Conservation (phyloP, 164 flowering plant species). For the Malania oleifera region DNA sequence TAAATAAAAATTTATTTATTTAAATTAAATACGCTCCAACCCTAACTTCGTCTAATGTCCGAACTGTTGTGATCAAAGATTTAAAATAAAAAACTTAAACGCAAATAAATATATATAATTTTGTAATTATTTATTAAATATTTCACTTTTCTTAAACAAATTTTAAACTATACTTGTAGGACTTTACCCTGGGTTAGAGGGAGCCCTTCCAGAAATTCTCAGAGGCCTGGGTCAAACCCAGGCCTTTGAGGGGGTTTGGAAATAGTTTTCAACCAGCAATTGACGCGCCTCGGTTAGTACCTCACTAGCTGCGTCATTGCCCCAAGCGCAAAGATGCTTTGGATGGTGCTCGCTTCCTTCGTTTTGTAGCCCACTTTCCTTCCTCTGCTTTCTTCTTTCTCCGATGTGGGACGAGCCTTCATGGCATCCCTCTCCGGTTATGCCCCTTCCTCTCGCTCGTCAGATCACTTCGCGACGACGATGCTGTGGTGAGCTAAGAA, state of each 20-base stretch:
- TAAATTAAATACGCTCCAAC: too few relatives aligned
- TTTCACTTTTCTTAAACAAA: too few relatives aligned
- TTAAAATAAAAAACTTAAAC: too few relatives aligned
- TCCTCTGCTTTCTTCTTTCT: neutral
- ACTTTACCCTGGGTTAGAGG: neutral
- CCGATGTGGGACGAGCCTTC: constrained; percentile 21
- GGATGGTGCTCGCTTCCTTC: neutral
- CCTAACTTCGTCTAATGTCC: too few relatives aligned
- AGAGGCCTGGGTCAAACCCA: constrained; percentile 20
- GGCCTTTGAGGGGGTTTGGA: constrained; percentile 42
- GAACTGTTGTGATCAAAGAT: too few relatives aligned
- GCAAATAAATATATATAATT: too few relatives aligned
- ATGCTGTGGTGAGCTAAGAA: too few relatives aligned
- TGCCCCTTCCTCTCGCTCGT: too few relatives aligned
- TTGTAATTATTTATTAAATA: too few relatives aligned
- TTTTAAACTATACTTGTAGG: neutral
- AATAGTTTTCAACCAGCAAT: constrained; percentile 48
- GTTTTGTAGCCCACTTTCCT: neutral
- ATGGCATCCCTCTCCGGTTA: too few relatives aligned
- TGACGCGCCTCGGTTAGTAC: constrained; percentile 48
- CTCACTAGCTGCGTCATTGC: constrained; percentile 48
- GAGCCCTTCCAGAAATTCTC: constrained; percentile 34
- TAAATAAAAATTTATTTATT: too few relatives aligned
- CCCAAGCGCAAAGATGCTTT: constrained; percentile 38
- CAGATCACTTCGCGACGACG: too few relatives aligned